These are phyloP conservation scores for Teunomyces lycoperdinae DNA, from an alignment of 805 yeast species.

Conservation along the genomic window DNA sequence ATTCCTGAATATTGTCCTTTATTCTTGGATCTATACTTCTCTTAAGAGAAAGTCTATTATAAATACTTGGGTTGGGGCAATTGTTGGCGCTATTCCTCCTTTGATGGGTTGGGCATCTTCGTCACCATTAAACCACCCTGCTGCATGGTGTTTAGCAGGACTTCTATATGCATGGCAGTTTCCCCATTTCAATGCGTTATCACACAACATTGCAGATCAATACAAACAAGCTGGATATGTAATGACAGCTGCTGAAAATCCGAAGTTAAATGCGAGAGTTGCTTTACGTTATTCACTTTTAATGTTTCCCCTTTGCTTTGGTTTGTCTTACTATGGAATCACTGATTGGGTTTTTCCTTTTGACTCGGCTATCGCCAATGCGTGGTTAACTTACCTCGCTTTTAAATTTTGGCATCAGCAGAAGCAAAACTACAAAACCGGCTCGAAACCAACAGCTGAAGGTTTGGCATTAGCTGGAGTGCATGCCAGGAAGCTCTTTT, in stretches of 20 bases:
- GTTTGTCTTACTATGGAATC: slow-evolving; percentile 70
- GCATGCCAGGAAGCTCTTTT: slow-evolving; percentile 81
- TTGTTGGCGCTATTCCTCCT: slow-evolving; percentile 99
- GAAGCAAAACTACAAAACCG: slow-evolving; percentile 49
- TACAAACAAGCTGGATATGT: slow-evolving; percentile 92
- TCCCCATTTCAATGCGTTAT: slow-evolving; percentile 92
- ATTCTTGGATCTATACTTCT: slow-evolving; percentile 90
- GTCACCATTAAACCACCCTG: slow-evolving; percentile 75
- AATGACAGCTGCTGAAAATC: slow-evolving; percentile 95
- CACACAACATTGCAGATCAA: slow-evolving; percentile 84
- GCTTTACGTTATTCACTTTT: slow-evolving; percentile 85
- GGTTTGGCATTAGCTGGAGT: slow-evolving; percentile 59
- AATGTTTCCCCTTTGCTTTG: slow-evolving; percentile 92
- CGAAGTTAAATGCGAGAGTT: slow-evolving; percentile 88
- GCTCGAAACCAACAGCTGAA: slow-evolving; percentile 46
- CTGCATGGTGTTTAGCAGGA: slow-evolving; percentile 92
- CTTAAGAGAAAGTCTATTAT: slow-evolving; percentile 78
- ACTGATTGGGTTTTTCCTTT: slow-evolving; percentile 77
- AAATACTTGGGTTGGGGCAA: slow-evolving; percentile 98
- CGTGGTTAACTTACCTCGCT: slow-evolving; percentile 81
- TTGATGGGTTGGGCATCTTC: slow-evolving; percentile 98
- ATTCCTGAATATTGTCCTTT: slow-evolving; percentile 70
- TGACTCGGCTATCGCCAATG: slow-evolving; percentile 82
- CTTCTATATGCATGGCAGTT: slow-evolving; percentile 96
- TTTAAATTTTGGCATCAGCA: slow-evolving; percentile 86